Evolutionary conservation across 2,329 filamentous ascomycete species (phyloP).

Genomic region (Ceratocystis cubensis): DNA sequence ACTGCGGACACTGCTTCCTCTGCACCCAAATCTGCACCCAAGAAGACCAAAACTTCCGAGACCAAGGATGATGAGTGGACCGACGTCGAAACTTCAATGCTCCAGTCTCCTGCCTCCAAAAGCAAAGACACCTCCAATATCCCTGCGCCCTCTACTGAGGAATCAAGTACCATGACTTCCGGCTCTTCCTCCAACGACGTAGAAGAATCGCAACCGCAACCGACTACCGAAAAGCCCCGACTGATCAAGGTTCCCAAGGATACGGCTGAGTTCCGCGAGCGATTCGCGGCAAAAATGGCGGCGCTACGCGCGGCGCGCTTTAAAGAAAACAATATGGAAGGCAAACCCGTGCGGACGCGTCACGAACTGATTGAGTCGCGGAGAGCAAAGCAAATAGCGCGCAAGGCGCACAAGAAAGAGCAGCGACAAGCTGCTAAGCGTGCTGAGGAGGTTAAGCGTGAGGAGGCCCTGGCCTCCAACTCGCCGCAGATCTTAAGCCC

Average conservation of each 20-base stretch:
- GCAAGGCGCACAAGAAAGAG: slow-evolving; percentile 82
- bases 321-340: slow-evolving; percentile 65
- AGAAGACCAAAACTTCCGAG: slow-evolving; percentile 21
- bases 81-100: slow-evolving; percentile 33
- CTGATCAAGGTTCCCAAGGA: slow-evolving; percentile 56
- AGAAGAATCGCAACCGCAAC: slow-evolving; percentile 33
- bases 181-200: slow-evolving; percentile 53
- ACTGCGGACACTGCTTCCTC: slow-evolving; percentile 22
- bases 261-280: slow-evolving; percentile 61
- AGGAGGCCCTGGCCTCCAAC: slow-evolving; percentile 50
- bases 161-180: slow-evolving; percentile 32
- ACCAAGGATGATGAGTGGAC: slow-evolving; percentile 23
- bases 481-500: slow-evolving; percentile 49
- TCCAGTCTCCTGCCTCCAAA: slow-evolving; percentile 45
- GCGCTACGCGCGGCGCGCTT: slow-evolving; percentile 63
- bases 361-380: slow-evolving; percentile 87
- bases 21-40: slow-evolving; percentile 15
- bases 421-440: slow-evolving; percentile 62
- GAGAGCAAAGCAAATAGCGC: slow-evolving; percentile 72
- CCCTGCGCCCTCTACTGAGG: slow-evolving; percentile 35
- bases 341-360: slow-evolving; percentile 69
- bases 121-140: slow-evolving; percentile 33
- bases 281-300: slow-evolving; percentile 72
- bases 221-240: slow-evolving; percentile 42
- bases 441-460: slow-evolving; percentile 58